Percentiles rank a stretch among this genome's conserved stretches.
These are phyloP conservation scores for Trichophyton simii DNA, from an alignment of 2,329 filamentous ascomycete species.

Conservation along the genomic window DNA sequence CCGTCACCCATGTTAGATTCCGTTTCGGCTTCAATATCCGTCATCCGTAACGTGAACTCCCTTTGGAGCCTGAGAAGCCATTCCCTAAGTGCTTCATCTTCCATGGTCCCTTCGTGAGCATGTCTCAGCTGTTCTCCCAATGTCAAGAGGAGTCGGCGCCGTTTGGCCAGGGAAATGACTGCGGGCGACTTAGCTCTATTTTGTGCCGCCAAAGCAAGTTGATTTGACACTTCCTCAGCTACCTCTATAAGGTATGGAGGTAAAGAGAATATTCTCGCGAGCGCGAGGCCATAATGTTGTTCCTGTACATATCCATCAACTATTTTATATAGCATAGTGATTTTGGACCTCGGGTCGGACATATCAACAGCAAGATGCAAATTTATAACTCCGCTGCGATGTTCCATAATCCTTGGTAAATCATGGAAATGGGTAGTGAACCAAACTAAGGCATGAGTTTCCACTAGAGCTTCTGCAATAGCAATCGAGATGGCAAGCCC, in stretches of 20 bases:
- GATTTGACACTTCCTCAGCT: constrained; percentile 54
- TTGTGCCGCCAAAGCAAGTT: constrained; percentile 47
- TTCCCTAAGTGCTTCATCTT: constrained; percentile 47
- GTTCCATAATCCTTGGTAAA: constrained; percentile 60
- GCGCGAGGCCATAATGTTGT: constrained; percentile 68
- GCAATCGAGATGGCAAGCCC: constrained; percentile 81
- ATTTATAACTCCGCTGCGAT: constrained; percentile 67
- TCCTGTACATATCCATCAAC: constrained; percentile 57
- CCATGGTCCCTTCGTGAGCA: constrained; percentile 51
- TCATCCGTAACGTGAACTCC: constrained; percentile 64
- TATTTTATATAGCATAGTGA: constrained; percentile 83
- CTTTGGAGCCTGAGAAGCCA: constrained; percentile 58
- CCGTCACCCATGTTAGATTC: constrained; percentile 49
- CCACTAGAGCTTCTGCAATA: constrained; percentile 75
- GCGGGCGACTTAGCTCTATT: constrained; percentile 48
- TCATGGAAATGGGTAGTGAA: constrained; percentile 91
- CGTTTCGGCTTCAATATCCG: constrained; percentile 37
- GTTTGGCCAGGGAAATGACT: constrained; percentile 46
- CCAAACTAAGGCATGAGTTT: constrained; percentile 69
- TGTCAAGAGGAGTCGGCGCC: constrained; percentile 60
- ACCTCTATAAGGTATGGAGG: constrained; percentile 54
- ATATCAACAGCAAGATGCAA: constrained; percentile 67
- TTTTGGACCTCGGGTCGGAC: constrained; percentile 43
- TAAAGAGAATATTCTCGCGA: constrained; percentile 64
- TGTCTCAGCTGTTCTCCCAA: constrained; percentile 61